Percentiles rank a stretch among this genome's conserved stretches.
Conservation (phyloP, 306 rosid species). For the Gastrolobium bilobum region DNA sequence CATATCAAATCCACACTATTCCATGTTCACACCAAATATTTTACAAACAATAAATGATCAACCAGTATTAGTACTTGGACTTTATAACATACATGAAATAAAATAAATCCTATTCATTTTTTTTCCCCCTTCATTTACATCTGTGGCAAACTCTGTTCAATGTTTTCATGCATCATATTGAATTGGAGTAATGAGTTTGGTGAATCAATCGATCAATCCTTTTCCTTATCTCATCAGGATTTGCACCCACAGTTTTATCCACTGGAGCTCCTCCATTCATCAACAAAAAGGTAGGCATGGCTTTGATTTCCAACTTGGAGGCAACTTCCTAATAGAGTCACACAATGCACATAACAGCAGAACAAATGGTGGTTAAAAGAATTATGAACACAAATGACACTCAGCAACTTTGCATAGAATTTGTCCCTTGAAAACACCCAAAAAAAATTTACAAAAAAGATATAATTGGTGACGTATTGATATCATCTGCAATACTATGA, state of each 20-base stretch:
- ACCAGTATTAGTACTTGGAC: not conserved
- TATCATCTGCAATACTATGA: slow-evolving; percentile 17
- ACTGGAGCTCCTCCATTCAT: slow-evolving; percentile 53
- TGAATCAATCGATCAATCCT: slow-evolving; percentile 39
- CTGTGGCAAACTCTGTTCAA: slow-evolving; percentile 2
- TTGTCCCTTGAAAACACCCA: slow-evolving; percentile 33
- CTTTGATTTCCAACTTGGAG: slow-evolving; percentile 59
- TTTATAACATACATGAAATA: slow-evolving; percentile 11
- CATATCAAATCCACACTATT: slow-evolving; percentile 1
- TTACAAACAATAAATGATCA: slow-evolving; percentile 40
- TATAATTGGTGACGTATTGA: not conserved
- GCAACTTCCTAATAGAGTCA: slow-evolving; percentile 56
- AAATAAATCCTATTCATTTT: slow-evolving; percentile 6
- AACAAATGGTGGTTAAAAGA: slow-evolving; percentile 34
- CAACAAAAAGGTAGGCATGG: slow-evolving; percentile 58
- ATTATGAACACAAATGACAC: slow-evolving; percentile 15
- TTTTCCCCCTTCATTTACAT: not conserved
- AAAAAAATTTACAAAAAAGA: not conserved
- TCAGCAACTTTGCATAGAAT: slow-evolving; percentile 8
- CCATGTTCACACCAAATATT: slow-evolving; percentile 39
- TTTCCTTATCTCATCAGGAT: slow-evolving; percentile 54
- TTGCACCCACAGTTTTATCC: slow-evolving; percentile 59
- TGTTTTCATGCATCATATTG: slow-evolving; percentile 33
- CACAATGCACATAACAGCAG: slow-evolving; percentile 25
- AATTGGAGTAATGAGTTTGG: slow-evolving; percentile 21